Percentiles rank a stretch among this genome's conserved stretches.
Evolutionary conservation across 2,329 filamentous ascomycete species (phyloP).

Genomic region (Xylariaceae sp.): DNA sequence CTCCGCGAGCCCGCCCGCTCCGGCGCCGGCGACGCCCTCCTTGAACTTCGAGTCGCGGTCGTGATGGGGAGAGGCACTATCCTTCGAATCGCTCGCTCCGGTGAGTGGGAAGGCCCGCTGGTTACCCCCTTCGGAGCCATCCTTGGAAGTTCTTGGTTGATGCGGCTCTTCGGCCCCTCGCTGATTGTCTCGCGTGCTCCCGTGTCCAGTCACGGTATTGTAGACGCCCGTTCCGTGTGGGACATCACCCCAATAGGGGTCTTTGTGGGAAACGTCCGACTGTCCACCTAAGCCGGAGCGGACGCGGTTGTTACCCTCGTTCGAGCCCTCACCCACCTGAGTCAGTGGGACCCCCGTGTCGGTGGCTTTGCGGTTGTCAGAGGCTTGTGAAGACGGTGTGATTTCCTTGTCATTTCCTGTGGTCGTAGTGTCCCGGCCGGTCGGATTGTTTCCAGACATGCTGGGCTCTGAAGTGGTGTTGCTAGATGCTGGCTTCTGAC

Average conservation of each 20-base stretch:
- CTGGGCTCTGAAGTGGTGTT: no score
- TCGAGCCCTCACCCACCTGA: no score
- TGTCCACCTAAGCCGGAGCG: conserved; percentile 9
- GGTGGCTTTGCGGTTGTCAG: no score
- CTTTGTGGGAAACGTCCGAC: conserved; percentile 8
- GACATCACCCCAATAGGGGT: conserved; percentile 22
- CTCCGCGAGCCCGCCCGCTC: conserved; percentile 4
- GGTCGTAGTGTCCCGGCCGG: no score
- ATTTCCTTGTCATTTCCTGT: no score
- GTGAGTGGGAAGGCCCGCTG: conserved; percentile 12
- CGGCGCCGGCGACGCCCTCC: conserved; percentile 10
- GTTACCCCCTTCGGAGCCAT: no score
- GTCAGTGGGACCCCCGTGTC: no score
- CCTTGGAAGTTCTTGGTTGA: conserved; percentile 3
- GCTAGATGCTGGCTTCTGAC: no score
- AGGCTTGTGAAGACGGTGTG: no score
- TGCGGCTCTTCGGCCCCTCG: not conserved
- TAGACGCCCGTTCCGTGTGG: conserved; percentile 19
- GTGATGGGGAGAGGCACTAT: not conserved
- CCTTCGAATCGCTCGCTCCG: not conserved
- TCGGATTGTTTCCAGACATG: no score
- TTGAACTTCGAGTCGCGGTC: conserved; percentile 10
- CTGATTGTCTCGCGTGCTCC: conserved; percentile 6
- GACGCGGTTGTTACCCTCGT: conserved; percentile 10
- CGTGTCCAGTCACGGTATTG: conserved; percentile 17